Percentiles rank a stretch among this genome's conserved stretches.
Evolutionary conservation across 2,329 filamentous ascomycete species (phyloP).

Genomic region (Phaeosphaeria sp.): DNA sequence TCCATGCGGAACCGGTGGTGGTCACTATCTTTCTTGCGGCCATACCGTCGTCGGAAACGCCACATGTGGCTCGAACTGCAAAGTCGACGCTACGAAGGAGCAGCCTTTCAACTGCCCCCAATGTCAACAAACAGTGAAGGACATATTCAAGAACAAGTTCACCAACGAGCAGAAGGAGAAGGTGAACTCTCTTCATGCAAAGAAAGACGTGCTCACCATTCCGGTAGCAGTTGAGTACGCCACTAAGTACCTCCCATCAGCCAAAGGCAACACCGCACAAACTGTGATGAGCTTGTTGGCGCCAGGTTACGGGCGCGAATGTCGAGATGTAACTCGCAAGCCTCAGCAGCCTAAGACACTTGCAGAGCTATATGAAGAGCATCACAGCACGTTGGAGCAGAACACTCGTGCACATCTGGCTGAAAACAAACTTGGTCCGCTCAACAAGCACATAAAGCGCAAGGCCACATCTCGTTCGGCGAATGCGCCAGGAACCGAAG

Average conservation of each 20-base stretch:
- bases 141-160: conserved; percentile 7
- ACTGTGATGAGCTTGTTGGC: conserved; percentile 5
- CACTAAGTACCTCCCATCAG: neutral
- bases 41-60: conserved; percentile 12
- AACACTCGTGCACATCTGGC: neutral
- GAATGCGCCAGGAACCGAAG: neutral
- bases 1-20: conserved; percentile 4
- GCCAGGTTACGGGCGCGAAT: conserved; percentile 5
- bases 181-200: neutral
- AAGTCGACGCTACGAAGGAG: neutral
- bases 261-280: conserved; percentile 10
- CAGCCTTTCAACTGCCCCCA: conserved; percentile 14
- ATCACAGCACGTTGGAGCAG: neutral
- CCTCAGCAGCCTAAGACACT: neutral
- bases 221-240: conserved; percentile 8
- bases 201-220: neutral
- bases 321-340: neutral
- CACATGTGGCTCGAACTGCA: conserved; percentile 21
- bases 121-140: conserved; percentile 7
- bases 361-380: neutral
- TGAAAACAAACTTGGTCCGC: neutral
- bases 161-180: neutral
- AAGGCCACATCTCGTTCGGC: neutral
- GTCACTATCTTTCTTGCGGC: conserved; percentile 19
- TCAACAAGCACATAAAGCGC: conserved; percentile 3